phyloP scores from a whole-genome alignment of 495 filamentous ascomycete genomes.

The Lasiosphaeris hirsuta region DNA sequence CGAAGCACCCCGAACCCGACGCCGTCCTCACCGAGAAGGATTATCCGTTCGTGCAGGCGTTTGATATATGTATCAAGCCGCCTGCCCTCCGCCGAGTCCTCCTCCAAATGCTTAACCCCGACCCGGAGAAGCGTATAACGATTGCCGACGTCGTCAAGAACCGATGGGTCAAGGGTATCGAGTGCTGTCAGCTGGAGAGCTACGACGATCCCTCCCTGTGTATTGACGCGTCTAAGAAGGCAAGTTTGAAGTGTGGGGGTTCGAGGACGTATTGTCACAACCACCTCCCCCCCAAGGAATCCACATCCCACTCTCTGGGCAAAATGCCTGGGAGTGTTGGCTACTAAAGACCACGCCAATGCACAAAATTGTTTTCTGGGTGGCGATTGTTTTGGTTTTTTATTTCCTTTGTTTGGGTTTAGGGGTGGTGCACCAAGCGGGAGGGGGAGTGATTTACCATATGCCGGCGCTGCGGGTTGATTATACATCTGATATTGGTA shows the following conservation, averaged over 20 bases:
- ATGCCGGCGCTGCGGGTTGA: background rate
- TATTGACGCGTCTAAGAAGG: conserved; percentile 54
- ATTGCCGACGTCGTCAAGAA: conserved; percentile 60
- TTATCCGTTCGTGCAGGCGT: conserved; percentile 50
- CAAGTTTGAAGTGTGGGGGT: conserved; percentile 36
- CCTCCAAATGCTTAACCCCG: conserved; percentile 72
- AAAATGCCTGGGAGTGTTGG: conserved; percentile 48
- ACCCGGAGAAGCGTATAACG: conserved; percentile 61
- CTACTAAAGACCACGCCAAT: conserved; percentile 28
- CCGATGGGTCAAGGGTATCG: conserved; percentile 61
- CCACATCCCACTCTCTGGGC: conserved; percentile 38
- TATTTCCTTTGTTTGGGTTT: background rate
- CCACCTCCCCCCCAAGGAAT: conserved; percentile 43
- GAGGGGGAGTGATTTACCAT: conserved; percentile 1
- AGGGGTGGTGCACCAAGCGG: conserved; percentile 1
- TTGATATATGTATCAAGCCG: conserved; percentile 51
- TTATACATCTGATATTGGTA: background rate
- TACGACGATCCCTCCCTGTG: conserved; percentile 50
- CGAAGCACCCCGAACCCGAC: conserved; percentile 45
- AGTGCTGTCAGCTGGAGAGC: conserved; percentile 66
- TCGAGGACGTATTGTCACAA: conserved; percentile 49
- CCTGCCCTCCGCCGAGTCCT: conserved; percentile 58
- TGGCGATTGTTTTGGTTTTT: background rate
- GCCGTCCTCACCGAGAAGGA: conserved; percentile 45
- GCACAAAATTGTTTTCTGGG: too few relatives aligned